These are phyloP conservation scores for Saccharomyces pastorianus DNA, from an alignment of 1,139 yeast genomes.

Conservation along the genomic window DNA sequence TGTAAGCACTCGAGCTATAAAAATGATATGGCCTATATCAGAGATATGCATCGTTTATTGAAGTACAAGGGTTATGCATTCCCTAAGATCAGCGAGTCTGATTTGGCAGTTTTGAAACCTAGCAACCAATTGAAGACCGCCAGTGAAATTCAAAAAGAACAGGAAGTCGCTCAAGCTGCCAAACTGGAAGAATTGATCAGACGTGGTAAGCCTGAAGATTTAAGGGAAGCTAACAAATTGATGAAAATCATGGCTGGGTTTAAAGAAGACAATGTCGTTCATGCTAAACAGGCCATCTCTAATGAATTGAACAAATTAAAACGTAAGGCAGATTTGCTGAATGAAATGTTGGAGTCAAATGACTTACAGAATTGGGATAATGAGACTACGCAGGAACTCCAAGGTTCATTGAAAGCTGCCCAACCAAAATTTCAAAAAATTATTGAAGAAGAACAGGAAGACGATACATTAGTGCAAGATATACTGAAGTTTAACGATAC, in stretches of 20 bases:
- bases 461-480: conserved; percentile 56
- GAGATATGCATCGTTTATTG: conserved; percentile 88
- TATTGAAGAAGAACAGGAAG: conserved; percentile 60
- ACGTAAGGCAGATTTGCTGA: conserved; percentile 77
- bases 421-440: conserved; percentile 79
- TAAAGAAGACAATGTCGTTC: conserved; percentile 59
- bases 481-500: conserved; percentile 64
- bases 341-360: conserved; percentile 69
- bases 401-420: conserved; percentile 65
- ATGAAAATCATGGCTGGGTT: conserved; percentile 98
- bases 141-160: conserved; percentile 84
- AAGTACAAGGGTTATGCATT: conserved; percentile 79
- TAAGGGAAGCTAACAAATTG: conserved; percentile 86
- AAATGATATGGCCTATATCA: conserved; percentile 81
- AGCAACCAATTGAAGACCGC: conserved; percentile 76
- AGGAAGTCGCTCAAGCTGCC: conserved; percentile 82
- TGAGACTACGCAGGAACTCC: conserved; percentile 70
- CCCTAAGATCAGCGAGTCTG: conserved; percentile 83
- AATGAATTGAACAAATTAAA: conserved; percentile 77
- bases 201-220: conserved; percentile 88
- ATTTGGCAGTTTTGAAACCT: conserved; percentile 86
- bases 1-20: conserved; percentile 83
- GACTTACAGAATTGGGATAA: conserved; percentile 45
- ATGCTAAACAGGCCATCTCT: conserved; percentile 65
- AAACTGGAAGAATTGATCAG: conserved; percentile 89